Evolutionary conservation across 495 filamentous ascomycete genomes (phyloP).

Genomic region (Podospora sp.): DNA sequence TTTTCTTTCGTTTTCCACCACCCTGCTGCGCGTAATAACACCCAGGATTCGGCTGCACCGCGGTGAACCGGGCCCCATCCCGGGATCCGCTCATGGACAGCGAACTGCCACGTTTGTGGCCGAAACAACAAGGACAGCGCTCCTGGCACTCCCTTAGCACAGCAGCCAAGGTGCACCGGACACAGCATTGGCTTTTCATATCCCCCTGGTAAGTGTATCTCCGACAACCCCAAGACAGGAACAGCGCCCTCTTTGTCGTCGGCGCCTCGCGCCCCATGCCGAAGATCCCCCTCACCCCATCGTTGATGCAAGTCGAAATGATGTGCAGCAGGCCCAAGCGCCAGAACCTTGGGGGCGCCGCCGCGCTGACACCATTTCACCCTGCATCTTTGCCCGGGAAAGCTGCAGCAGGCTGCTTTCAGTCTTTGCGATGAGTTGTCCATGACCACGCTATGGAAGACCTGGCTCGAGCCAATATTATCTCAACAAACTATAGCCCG

Average conservation of each 20-base stretch:
- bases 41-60: neutral
- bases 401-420: slow-evolving; percentile 13
- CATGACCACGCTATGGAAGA: neutral
- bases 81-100: neutral
- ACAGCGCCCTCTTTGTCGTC: too few species aligned
- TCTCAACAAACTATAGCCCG: neutral
- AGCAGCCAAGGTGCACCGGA: neutral
- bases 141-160: neutral
- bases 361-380: neutral
- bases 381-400: neutral
- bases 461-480: neutral
- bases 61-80: slow-evolving; percentile 2
- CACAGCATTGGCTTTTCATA: neutral
- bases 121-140: neutral
- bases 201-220: too few species aligned
- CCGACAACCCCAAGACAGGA: neutral
- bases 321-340: slow-evolving; percentile 18
- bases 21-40: neutral
- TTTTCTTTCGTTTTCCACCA: neutral
- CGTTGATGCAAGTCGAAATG: slow-evolving; percentile 13
- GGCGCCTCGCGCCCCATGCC: too few species aligned
- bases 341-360: slow-evolving; percentile 4
- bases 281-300: neutral
- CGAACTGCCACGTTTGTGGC: neutral
- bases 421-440: neutral